Conservation (phyloP, 495 filamentous ascomycete genomes). For the Aspergillus cavernicola region DNA sequence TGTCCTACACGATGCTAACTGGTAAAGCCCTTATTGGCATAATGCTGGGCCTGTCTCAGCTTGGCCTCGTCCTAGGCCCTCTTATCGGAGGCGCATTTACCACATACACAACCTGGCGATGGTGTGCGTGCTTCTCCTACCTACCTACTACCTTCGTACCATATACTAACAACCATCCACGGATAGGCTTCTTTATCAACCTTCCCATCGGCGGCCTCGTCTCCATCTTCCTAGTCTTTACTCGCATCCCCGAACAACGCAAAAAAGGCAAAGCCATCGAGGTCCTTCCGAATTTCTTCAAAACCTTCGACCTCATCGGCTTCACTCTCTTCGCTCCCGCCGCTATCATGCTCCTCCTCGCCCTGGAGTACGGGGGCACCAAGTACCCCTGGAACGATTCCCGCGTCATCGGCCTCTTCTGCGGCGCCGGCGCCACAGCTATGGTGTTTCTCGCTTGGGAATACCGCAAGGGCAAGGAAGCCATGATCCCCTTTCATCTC, state of each 20-base stretch:
- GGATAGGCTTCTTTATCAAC: slow-evolving; percentile 59
- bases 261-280: slow-evolving; percentile 34
- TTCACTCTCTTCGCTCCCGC: slow-evolving; percentile 43
- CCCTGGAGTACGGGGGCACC: slow-evolving; percentile 43
- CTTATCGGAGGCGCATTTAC: slow-evolving; percentile 55
- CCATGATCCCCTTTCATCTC: slow-evolving; percentile 7
- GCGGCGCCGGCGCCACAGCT: background rate
- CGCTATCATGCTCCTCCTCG: slow-evolving; percentile 47
- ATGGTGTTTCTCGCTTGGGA: slow-evolving; percentile 1
- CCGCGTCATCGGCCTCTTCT: background rate
- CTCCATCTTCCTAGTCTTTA: slow-evolving; percentile 41
- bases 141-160: background rate
- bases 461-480: background rate
- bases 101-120: slow-evolving; percentile 42
- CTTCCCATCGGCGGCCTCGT: slow-evolving; percentile 55
- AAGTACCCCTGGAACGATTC: slow-evolving; percentile 19
- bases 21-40: slow-evolving; percentile 6
- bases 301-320: slow-evolving; percentile 42
- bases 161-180: too few species aligned
- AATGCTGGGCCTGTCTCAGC: slow-evolving; percentile 19
- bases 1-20: background rate
- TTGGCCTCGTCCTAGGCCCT: slow-evolving; percentile 46
- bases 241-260: slow-evolving; percentile 45
- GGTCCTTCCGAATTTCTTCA: slow-evolving; percentile 22
- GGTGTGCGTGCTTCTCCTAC: slow-evolving; percentile 42